Conservation (phyloP, 352 stramenopile genomes). For the Globisporangium canariense region DNA sequence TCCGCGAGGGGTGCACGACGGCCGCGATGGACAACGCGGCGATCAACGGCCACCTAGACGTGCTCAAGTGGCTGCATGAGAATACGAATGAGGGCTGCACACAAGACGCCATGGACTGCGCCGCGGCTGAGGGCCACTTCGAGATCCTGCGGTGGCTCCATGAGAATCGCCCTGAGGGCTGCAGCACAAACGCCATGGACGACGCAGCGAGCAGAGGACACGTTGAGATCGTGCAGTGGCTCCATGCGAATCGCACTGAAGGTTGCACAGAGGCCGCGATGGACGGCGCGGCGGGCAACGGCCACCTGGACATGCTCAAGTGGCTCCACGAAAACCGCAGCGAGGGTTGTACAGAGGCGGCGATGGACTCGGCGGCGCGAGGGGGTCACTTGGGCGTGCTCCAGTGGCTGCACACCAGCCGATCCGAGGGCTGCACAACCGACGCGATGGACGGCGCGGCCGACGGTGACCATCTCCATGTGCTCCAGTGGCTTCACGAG, state of each 20-base stretch:
- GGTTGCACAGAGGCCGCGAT: constrained; percentile 10
- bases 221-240: constrained; percentile 20
- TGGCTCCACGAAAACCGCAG: constrained; percentile 38
- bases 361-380: constrained; percentile 15
- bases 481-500: constrained; percentile 21
- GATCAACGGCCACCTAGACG: constrained; percentile 14
- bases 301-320: constrained; percentile 28
- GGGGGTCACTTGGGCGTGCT: constrained; percentile 11
- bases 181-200: constrained; percentile 19
- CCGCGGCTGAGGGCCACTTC: constrained; percentile 23
- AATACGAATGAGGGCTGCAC: constrained; percentile 21
- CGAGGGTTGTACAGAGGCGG: constrained; percentile 28
- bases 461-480: constrained; percentile 17
- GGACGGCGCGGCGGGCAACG: constrained; percentile 10
- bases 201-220: constrained; percentile 18
- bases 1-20: constrained; percentile 19
- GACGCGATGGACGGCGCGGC: constrained; percentile 26
- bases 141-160: constrained; percentile 23
- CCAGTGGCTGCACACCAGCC: constrained; percentile 8
- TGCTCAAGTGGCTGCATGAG: constrained; percentile 22
- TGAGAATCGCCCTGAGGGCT: constrained; percentile 19
- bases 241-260: constrained; percentile 11
- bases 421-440: constrained; percentile 4
- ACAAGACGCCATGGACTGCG: constrained; percentile 23
- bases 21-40: constrained; percentile 22